phyloP scores from a whole-genome alignment of 257 asterid genomes.

The Rubia yunnanensis region DNA sequence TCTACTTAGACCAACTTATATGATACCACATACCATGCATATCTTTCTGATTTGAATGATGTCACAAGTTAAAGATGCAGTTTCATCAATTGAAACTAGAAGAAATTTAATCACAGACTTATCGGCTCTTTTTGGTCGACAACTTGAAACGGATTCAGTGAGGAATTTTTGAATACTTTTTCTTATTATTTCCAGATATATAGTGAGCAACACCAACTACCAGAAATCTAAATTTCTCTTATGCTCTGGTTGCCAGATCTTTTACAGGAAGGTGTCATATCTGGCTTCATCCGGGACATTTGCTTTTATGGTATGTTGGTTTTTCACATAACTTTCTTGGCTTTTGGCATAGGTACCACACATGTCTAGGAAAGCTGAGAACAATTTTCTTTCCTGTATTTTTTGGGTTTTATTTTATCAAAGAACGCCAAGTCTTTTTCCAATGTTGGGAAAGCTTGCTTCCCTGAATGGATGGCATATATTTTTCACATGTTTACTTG shows the following conservation, averaged over 20 bases:
- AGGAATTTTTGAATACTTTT: slow-evolving; percentile 21
- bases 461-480: background rate
- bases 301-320: slow-evolving; percentile 55
- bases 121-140: slow-evolving; percentile 73
- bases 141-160: slow-evolving; percentile 87
- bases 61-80: slow-evolving; percentile 70
- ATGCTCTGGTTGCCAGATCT: slow-evolving; percentile 46
- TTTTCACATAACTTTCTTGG: slow-evolving; percentile 3
- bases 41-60: slow-evolving; percentile 6
- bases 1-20: background rate
- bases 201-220: slow-evolving; percentile 1
- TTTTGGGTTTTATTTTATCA: background rate
- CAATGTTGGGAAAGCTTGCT: slow-evolving; percentile 5
- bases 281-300: slow-evolving; percentile 66
- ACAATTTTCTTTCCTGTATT: background rate
- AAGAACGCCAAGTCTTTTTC: background rate
- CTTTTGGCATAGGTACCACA: background rate
- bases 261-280: slow-evolving; percentile 78
- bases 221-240: slow-evolving; percentile 11
- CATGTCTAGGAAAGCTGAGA: background rate
- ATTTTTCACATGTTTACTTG: background rate
- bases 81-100: slow-evolving; percentile 60
- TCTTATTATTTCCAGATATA: background rate
- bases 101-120: slow-evolving; percentile 57
- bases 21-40: background rate